phyloP scores from a whole-genome alignment of 2,329 filamentous ascomycete species.

The Phaeophleospora eucalypticola region DNA sequence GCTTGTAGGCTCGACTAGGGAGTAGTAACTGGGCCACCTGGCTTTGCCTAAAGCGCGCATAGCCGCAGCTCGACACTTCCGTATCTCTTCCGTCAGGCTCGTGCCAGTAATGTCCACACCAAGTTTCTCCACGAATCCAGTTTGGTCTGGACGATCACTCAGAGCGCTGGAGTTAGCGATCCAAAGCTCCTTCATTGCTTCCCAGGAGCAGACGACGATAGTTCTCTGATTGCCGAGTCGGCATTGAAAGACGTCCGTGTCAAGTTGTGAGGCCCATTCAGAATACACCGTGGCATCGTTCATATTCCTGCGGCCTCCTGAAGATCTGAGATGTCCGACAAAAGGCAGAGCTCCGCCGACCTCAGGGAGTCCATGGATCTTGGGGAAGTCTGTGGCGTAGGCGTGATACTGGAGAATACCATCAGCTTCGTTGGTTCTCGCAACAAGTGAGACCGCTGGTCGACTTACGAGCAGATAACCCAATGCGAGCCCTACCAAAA shows the following conservation, averaged over 20 bases:
- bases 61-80: conserved; percentile 5
- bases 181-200: conserved; percentile 6
- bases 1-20: conserved; percentile 5
- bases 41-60: conserved; percentile 8
- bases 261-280: conserved; percentile 1
- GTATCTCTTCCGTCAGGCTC: conserved; percentile 5
- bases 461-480: no score
- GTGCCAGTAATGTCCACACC: conserved; percentile 10
- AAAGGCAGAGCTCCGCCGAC: conserved; percentile 2
- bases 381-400: conserved; percentile 3
- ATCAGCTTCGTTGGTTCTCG: not conserved
- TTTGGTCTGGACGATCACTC: conserved; percentile 8
- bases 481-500: no score
- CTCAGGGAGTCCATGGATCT: conserved; percentile 6
- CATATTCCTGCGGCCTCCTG: conserved; percentile 1
- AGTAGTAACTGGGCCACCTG: conserved; percentile 9
- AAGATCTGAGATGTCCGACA: conserved; percentile 4
- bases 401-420: conserved; percentile 3
- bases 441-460: no score
- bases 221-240: conserved; percentile 7
- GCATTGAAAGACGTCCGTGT: conserved; percentile 5
- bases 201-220: conserved; percentile 7
- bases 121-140: conserved; percentile 8
- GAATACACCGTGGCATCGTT: conserved; percentile 6
- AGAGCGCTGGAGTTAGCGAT: conserved; percentile 4